phyloP scores from a whole-genome alignment of 345 rosid species.

The Euclidium syriacum region DNA sequence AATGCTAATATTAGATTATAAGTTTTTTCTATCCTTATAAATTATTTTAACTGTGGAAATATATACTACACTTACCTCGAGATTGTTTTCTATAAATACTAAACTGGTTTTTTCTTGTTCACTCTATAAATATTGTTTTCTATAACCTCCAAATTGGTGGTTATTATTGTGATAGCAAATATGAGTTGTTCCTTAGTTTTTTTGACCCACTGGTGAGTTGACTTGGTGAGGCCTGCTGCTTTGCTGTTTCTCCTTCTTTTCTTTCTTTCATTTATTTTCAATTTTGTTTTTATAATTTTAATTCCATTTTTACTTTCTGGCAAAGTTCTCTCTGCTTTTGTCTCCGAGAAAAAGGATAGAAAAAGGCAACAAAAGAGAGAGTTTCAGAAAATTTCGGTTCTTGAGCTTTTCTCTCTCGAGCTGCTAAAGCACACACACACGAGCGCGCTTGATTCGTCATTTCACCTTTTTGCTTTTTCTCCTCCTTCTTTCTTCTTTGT shows the following conservation, averaged over 20 bases:
- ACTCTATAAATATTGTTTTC: no score
- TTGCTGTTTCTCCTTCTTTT: constrained; percentile 22
- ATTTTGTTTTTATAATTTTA: constrained; percentile 1
- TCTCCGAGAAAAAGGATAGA: constrained; percentile 14
- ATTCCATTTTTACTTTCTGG: constrained; percentile 20
- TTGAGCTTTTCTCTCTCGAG: constrained; percentile 9
- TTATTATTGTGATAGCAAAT: constrained; percentile 14
- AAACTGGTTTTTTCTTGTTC: no score
- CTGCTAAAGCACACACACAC: constrained; percentile 10
- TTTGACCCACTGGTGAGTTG: constrained; percentile 35
- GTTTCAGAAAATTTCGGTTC: constrained; percentile 17
- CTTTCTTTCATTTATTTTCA: neutral
- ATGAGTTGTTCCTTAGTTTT: constrained; percentile 29
- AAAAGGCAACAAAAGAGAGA: neutral
- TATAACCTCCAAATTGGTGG: neutral
- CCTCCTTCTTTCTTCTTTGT: neutral
- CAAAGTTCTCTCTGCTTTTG: constrained; percentile 32
- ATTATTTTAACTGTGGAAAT: no score
- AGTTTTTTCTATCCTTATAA: no score
- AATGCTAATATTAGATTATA: no score
- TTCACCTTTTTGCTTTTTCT: neutral
- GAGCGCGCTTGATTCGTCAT: constrained; percentile 22
- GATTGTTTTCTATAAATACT: no score
- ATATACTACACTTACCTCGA: no score
- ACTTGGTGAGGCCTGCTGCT: constrained; percentile 33